Conservation (phyloP, 225 moss, liverwort and hornwort species). For the Pseudisothecium myosuroides region DNA sequence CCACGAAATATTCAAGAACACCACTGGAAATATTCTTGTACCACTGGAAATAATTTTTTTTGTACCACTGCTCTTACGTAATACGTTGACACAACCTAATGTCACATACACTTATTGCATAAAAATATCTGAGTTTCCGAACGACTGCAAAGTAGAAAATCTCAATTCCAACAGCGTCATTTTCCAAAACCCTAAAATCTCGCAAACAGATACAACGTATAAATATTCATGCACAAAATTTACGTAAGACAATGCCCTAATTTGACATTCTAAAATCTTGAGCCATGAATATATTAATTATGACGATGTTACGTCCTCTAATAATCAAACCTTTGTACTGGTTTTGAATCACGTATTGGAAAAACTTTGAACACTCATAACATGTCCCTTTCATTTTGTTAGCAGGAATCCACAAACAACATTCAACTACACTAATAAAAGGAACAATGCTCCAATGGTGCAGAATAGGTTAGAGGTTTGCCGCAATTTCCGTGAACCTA, state of each 20-base stretch:
- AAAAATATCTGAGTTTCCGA: not conserved
- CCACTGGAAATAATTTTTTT: no score
- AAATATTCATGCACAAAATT: not conserved
- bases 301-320: not conserved
- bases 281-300: not conserved
- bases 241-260: not conserved
- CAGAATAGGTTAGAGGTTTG: not conserved
- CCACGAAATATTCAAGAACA: no score
- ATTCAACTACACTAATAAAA: not conserved
- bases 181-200: not conserved
- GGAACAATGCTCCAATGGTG: not conserved
- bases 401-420: not conserved
- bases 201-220: not conserved
- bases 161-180: not conserved
- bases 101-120: not conserved
- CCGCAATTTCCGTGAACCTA: not conserved
- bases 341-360: not conserved
- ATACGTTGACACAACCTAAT: not conserved
- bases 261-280: not conserved
- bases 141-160: not conserved
- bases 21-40: not conserved
- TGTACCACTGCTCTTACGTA: not conserved
- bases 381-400: not conserved
- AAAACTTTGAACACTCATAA: not conserved
- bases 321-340: not conserved